A percentile compares a stretch with the other conserved stretches of the same genome.
Evolutionary conservation across 257 asterid genomes (phyloP).

Genomic region (Nicotiana undulata): DNA sequence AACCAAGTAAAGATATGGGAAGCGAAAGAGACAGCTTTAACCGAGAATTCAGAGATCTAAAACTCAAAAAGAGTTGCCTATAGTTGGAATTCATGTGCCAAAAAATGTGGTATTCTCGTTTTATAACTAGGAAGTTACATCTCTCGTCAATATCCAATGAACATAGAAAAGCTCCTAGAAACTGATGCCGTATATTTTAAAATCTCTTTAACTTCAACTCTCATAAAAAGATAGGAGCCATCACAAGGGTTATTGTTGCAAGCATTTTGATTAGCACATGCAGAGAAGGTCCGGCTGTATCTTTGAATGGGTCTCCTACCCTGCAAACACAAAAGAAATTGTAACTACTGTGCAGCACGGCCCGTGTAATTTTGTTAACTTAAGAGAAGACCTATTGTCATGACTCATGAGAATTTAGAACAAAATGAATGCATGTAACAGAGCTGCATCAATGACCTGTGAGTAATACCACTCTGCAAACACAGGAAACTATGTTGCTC

Average conservation of each 20-base stretch:
- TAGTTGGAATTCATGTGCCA: background rate
- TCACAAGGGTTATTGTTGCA: conserved; percentile 95
- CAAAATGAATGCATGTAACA: background rate
- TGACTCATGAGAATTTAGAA: background rate
- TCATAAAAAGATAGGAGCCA: conserved; percentile 96
- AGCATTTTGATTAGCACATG: conserved; percentile 97
- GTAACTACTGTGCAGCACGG: background rate
- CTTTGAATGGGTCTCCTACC: conserved; percentile 98
- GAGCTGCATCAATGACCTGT: background rate
- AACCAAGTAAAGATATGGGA: background rate
- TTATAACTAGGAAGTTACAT: background rate
- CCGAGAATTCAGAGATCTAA: background rate
- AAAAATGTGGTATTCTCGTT: background rate
- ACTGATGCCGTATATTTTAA: background rate
- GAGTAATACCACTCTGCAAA: background rate
- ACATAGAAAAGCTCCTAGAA: background rate
- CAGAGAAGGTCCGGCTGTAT: conserved; percentile 97
- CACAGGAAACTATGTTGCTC: background rate
- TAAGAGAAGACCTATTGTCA: background rate
- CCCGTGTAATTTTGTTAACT: background rate
- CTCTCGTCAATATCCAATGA: background rate
- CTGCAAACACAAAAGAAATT: conserved; percentile 29
- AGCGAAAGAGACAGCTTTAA: background rate
- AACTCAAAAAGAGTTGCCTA: background rate
- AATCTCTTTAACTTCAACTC: background rate